Evolutionary conservation across 2,329 filamentous ascomycete genomes (phyloP).

Genomic region (Cryphonectria nitschkei): DNA sequence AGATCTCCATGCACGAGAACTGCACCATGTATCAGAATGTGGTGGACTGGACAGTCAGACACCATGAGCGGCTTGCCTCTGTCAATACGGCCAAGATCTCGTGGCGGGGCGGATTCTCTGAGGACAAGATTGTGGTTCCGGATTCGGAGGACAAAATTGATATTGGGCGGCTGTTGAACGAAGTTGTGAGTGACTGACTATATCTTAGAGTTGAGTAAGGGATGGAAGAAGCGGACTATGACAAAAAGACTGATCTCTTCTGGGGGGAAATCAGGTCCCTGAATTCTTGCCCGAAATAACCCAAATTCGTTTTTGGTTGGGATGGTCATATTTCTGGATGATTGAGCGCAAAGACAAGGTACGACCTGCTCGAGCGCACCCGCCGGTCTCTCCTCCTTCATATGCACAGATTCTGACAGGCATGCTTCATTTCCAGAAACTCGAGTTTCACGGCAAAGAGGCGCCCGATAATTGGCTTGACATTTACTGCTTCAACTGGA

Average conservation of each 20-base stretch:
- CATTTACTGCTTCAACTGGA: slow-evolving; percentile 31
- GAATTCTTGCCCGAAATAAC: slow-evolving; percentile 20
- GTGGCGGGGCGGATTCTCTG: background rate
- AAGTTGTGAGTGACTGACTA: slow-evolving; percentile 14
- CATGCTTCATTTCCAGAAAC: slow-evolving; percentile 7
- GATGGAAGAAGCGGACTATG: background rate
- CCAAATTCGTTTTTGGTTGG: slow-evolving; percentile 22
- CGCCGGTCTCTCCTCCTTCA: background rate
- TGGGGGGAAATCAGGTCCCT: slow-evolving; percentile 1
- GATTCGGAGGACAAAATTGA: slow-evolving; percentile 15
- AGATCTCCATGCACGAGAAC: slow-evolving; percentile 18
- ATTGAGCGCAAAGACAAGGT: slow-evolving; percentile 21
- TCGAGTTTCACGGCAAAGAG: slow-evolving; percentile 28
- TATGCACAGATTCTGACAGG: background rate
- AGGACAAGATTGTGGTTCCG: slow-evolving; percentile 14
- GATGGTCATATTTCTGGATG: slow-evolving; percentile 24
- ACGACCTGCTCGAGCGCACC: background rate
- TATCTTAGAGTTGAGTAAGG: background rate
- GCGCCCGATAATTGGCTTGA: slow-evolving; percentile 35
- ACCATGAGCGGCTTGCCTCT: slow-evolving; percentile 12
- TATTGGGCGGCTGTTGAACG: slow-evolving; percentile 21
- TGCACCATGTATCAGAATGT: slow-evolving; percentile 11
- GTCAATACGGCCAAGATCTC: slow-evolving; percentile 10
- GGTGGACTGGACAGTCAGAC: slow-evolving; percentile 15
- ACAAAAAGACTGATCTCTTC: background rate